phyloP scores from a whole-genome alignment of 495 filamentous ascomycete genomes.

The Sporormia fimetaria region DNA sequence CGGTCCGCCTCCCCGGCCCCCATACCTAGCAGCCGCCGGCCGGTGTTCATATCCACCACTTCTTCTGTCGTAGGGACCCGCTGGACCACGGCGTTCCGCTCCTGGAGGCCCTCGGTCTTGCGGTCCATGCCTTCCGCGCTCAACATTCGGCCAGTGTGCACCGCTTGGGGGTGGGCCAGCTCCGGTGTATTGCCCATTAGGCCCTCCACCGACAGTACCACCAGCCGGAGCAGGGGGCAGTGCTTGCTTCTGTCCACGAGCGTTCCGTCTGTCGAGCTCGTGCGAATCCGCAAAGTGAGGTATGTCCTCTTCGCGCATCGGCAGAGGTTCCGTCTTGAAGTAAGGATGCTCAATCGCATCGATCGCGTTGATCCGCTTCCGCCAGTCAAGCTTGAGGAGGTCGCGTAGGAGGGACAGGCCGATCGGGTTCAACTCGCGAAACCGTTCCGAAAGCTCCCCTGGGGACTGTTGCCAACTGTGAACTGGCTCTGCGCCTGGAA shows the following conservation, averaged over 20 bases:
- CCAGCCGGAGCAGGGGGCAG: slow-evolving; percentile 84
- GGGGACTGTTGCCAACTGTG: slow-evolving; percentile 50
- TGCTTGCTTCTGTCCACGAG: slow-evolving; percentile 63
- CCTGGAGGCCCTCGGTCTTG: slow-evolving; percentile 23
- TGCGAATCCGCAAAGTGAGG: slow-evolving; percentile 89
- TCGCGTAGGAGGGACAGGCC: slow-evolving; percentile 73
- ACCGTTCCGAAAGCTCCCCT: slow-evolving; percentile 57
- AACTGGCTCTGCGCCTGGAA: slow-evolving; percentile 73
- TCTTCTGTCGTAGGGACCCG: slow-evolving; percentile 19
- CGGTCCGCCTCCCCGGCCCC: too few species aligned
- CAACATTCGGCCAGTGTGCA: slow-evolving; percentile 18
- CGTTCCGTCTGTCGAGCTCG: slow-evolving; percentile 83
- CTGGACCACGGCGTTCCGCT: slow-evolving; percentile 2
- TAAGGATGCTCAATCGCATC: slow-evolving; percentile 91
- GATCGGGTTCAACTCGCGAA: slow-evolving; percentile 51
- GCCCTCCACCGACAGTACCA: slow-evolving; percentile 69
- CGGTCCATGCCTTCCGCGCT: slow-evolving; percentile 11
- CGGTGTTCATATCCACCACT: slow-evolving; percentile 27
- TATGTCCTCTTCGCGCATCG: slow-evolving; percentile 67
- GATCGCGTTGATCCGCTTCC: slow-evolving; percentile 77
- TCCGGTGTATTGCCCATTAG: slow-evolving; percentile 49
- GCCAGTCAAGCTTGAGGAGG: slow-evolving; percentile 81
- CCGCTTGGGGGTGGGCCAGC: slow-evolving; percentile 23
- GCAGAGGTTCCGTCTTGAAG: slow-evolving; percentile 67
- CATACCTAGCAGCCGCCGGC: too few species aligned